Conservation (phyloP, 495 filamentous ascomycete genomes). For the Cryomyces minteri region DNA sequence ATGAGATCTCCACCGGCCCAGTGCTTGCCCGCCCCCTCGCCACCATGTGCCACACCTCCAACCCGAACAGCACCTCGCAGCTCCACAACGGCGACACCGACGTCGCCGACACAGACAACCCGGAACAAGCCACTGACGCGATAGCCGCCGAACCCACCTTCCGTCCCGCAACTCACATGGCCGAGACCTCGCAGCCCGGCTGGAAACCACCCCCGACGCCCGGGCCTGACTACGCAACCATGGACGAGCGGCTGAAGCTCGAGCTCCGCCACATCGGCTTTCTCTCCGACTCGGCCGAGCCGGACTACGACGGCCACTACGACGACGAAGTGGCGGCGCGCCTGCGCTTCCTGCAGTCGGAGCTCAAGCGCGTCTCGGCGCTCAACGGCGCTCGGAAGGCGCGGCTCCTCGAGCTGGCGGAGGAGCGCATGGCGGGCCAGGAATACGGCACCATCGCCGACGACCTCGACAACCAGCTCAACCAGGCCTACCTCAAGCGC, state of each 20-base stretch:
- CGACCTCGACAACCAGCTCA: slow-evolving; percentile 88
- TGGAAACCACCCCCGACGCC: slow-evolving; percentile 24
- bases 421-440: slow-evolving; percentile 83
- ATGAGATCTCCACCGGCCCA: slow-evolving; percentile 80
- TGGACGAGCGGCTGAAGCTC: slow-evolving; percentile 77
- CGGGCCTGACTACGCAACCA: slow-evolving; percentile 62
- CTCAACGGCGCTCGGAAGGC: slow-evolving; percentile 81
- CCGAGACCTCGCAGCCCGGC: slow-evolving; percentile 39
- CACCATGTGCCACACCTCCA: slow-evolving; percentile 52
- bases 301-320: slow-evolving; percentile 71
- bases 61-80: slow-evolving; percentile 36
- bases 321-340: slow-evolving; percentile 92
- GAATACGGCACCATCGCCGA: slow-evolving; percentile 95
- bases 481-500: slow-evolving; percentile 87
- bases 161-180: slow-evolving; percentile 54
- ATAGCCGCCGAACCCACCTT: slow-evolving; percentile 17
- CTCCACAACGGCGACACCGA: slow-evolving; percentile 35
- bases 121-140: slow-evolving; percentile 8
- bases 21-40: slow-evolving; percentile 68
- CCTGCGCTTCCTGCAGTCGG: slow-evolving; percentile 62
- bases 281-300: slow-evolving; percentile 41
- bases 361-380: slow-evolving; percentile 63
- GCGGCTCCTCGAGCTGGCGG: slow-evolving; percentile 64
- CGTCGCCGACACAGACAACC: slow-evolving; percentile 28
- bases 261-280: slow-evolving; percentile 93